Base-by-base conservation (phyloP, 2,329 filamentous ascomycete species). In the Xylaria sp. region DNA sequence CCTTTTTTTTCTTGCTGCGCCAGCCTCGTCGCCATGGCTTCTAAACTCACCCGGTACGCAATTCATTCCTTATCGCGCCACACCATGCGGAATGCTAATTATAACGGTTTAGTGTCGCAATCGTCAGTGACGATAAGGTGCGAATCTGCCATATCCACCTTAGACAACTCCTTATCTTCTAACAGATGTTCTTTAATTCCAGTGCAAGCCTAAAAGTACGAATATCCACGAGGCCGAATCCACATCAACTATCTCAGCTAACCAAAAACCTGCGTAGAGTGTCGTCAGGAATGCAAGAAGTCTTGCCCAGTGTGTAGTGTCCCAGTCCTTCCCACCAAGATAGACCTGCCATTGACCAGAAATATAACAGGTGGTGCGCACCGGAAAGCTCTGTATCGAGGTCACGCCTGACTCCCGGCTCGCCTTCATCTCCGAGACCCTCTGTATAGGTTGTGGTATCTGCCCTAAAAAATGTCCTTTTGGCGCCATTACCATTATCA, bases 381-480 rank as follows among this genome's bases (percentile, higher is more conserved):
- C 94, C 69, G 96, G 96, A 83, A 98, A 97, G 86, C 90, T 97
- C 74, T 97, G 94, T 83, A 97, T 98, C 80, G 95, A 99, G 86
- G 97, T 99, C 77, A 86, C 88, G 61, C 85, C 93, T 71, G 89
- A 93, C 66, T 97, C 95, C 73, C 95, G 95, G 78, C 95, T 99
- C 76, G 96, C 96, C 80, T 99, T 97, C 87, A 97, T 99, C 78
- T 98, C 95, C 73, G 96, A 99, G 82, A 90, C 89, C 72, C 89
- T 97, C 70, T 97, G 95, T 81, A 97, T 98, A 77, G 96, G 96
- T 82, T 99, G 97, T 80, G 97, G 96, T 90, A 99, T 99, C 84
- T 99, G 97, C 82, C 94, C 95, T 52, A 99, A 99, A 86, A 98
- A 98, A 83, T 99, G 96, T 82, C 96, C 96, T 18, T 99, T 99